Conservation (phyloP, 1,139 yeast genomes). For the Suhomyces panamericanus region DNA sequence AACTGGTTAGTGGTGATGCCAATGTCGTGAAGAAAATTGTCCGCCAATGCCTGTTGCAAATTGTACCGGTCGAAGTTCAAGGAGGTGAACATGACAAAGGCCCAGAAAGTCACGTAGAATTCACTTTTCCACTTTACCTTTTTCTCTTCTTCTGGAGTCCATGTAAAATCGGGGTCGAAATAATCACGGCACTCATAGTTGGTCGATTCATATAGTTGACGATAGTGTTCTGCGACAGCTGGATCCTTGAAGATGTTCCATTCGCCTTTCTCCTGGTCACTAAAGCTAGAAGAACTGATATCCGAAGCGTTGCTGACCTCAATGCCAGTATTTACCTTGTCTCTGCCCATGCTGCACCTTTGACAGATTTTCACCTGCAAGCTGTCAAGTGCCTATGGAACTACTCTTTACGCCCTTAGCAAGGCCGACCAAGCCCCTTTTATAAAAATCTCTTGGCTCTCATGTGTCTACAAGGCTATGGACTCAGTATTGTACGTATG, state of each 20-base stretch:
- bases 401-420: too few species aligned
- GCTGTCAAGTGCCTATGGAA: not conserved
- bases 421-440: too few species aligned
- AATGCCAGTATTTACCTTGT: not conserved
- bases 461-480: too few species aligned
- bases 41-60: constrained; percentile 31
- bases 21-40: constrained; percentile 30
- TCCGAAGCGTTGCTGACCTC: constrained; percentile 4
- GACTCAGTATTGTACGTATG: too few species aligned
- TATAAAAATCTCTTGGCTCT: too few species aligned
- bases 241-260: constrained; percentile 33
- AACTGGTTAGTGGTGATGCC: constrained; percentile 30
- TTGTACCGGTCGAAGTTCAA: constrained; percentile 35
- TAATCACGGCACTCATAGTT: constrained; percentile 35
- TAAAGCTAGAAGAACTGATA: constrained; percentile 3
- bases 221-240: constrained; percentile 28
- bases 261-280: constrained; percentile 4
- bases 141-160: constrained; percentile 38
- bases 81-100: constrained; percentile 33
- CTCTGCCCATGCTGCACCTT: not conserved
- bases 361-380: not conserved
- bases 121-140: constrained; percentile 30
- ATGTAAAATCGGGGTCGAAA: constrained; percentile 38
- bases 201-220: constrained; percentile 29
- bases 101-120: constrained; percentile 33